Evolutionary conservation across 208 protist genomes (phyloP), one percentile per base, ranked within the genome.

Genomic region (Trypanosoma congolense): DNA sequence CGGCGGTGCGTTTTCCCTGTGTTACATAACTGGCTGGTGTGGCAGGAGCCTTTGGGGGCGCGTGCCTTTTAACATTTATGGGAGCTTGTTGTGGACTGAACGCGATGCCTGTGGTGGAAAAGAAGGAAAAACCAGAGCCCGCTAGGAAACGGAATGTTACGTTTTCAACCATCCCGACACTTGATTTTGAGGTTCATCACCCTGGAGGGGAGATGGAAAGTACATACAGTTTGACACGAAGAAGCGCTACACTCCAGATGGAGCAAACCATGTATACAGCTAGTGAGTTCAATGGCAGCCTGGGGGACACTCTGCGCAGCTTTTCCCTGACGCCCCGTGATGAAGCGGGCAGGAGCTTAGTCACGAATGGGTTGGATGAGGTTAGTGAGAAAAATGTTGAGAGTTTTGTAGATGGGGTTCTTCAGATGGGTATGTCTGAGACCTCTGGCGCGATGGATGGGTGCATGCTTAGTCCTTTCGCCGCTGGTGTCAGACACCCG

Each of bases 321-420:
- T 14, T 44, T 6, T 61, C 10, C 55, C 54, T 19, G 29, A 10
- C 21, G 51, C 80, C 6, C 42, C 72, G 73, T n/a, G 77, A 84
- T 36, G 60, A 70, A 18, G 12, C 22, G 12, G 40, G 41, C 42
- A 47, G 26, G 14, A 77, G 64, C 56, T 53, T 75, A 12, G 30
- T 92, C 48, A 88, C 84, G 12, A 92, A 92, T 61, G 75, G 74
- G 54, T 72, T 83, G 47, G 50, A 53, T 49, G 73, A 85, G 26
- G 80, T 92, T 22, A 63, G 78, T 40, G 51, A 69, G 30, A 61
- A 29, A 21, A 63, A 68, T 4, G 66, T 92, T 47, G 61, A 66
- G 3, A 25, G 51, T 8, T 92, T 92, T 59, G 57, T 86, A 33
- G 63, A 69, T 35, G 65, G 29, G 18, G 53, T 92, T 21, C 51